Base-by-base conservation (phyloP, 2,329 filamentous ascomycete genomes). In the Epichloe scottii region DNA sequence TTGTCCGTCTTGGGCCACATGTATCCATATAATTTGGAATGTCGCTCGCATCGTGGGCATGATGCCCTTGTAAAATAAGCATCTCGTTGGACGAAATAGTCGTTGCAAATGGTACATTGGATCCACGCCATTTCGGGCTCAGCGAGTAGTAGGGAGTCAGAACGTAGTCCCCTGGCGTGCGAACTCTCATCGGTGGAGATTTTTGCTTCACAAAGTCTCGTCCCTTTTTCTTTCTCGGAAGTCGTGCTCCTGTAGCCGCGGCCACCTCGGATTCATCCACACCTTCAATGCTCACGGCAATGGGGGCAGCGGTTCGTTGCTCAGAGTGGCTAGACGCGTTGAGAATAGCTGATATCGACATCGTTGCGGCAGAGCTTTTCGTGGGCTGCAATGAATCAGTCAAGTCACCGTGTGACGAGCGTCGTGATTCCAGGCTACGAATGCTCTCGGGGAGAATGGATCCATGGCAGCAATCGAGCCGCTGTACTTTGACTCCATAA, bases 1-100 rank as follows among this genome's bases (percentile, higher is more conserved):
- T 77, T 85, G 53, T 95, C 86, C 0, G 93, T 97, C 72, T 98
- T 96, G 5, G 93, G 93, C 93, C 93, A 98, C 52, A 85, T 76
- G 62, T 87, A 96, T 0, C 94, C 94, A 64, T 97, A 98, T 0
- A 98, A 71, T 70, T 95, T 97, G 15, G 87, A 94, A 63, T 98
- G 93, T 0, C 93, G 81, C 69, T 98, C 93, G 66, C 93, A 98
- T 6, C 93, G 81, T 4, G 89, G 90, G 64, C 93, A 98, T 15
- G 88, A 85, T 46, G 85, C 82, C 49, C 85, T 81, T 1, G 90
- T 96, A 57, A 84, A 84, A 65, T 95, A 96, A 0, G 88, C 89
- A 56, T 97, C 86, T 40, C 81, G 77, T 65, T 97, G 91, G 5
- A 97, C 85, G 63, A 97, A 98, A 53, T 84, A 81, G 1, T 77